Percentiles rank a stretch among this genome's conserved stretches.
phyloP scores from a whole-genome alignment of 495 filamentous ascomycete genomes.

The Bathelium albidoporum region DNA sequence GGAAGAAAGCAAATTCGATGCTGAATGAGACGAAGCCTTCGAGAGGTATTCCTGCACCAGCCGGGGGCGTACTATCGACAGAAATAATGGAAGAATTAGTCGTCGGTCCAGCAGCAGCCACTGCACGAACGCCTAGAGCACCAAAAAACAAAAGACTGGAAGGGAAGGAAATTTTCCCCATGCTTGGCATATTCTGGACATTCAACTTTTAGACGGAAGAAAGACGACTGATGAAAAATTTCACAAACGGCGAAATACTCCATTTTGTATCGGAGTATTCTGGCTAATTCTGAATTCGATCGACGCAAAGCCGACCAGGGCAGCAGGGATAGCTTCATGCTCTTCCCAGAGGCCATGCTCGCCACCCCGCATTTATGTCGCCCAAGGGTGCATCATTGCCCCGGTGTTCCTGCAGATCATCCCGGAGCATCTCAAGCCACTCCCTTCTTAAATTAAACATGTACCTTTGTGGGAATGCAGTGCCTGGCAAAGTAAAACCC shows the following conservation, averaged over 20 bases:
- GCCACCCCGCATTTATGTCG: neutral
- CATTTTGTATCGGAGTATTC: slow-evolving; percentile 1
- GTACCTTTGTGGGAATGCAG: too few relatives aligned
- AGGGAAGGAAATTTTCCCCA: neutral
- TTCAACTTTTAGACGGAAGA: neutral
- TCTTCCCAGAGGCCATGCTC: neutral
- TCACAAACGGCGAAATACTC: neutral
- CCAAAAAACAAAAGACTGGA: neutral
- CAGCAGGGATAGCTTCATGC: neutral
- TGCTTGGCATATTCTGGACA: neutral
- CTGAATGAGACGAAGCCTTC: slow-evolving; percentile 49
- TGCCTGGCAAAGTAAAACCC: too few relatives aligned
- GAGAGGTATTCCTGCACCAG: slow-evolving; percentile 30
- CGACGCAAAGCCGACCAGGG: neutral
- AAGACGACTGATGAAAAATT: neutral
- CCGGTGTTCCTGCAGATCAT: slow-evolving; percentile 1
- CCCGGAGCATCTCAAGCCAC: neutral
- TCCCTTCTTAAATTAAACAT: too few relatives aligned
- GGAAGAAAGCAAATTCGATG: slow-evolving; percentile 53
- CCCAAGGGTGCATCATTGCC: slow-evolving; percentile 1
- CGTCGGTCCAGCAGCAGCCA: neutral
- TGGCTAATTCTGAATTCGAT: slow-evolving; percentile 2
- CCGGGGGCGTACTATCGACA: slow-evolving; percentile 6
- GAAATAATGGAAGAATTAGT: slow-evolving; percentile 5
- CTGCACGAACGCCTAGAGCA: neutral